Evolutionary conservation across 371 early-diverging fungal species (phyloP).

Genomic region (Batrachochytrium dendrobatidis): DNA sequence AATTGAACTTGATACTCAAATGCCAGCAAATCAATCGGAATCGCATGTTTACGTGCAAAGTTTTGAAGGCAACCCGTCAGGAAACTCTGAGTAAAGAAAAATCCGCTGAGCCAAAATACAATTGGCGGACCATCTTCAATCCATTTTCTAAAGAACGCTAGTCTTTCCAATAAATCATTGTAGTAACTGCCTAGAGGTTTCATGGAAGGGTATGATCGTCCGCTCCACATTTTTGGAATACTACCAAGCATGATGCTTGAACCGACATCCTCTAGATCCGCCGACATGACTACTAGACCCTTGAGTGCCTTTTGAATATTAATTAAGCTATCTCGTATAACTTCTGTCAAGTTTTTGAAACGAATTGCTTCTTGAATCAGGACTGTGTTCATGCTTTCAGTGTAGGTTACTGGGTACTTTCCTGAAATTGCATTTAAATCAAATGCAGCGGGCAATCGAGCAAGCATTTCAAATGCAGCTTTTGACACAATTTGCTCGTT

Average conservation of each 20-base stretch:
- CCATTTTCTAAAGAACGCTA: conserved; percentile 42
- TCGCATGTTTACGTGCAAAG: conserved; percentile 46
- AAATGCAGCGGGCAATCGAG: conserved; percentile 36
- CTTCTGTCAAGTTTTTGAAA: conserved; percentile 38
- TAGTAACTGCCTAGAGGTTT: conserved; percentile 45
- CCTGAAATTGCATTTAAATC: conserved; percentile 25
- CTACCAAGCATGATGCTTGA: conserved; percentile 40
- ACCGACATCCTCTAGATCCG: conserved; percentile 45
- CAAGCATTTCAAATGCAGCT: conserved; percentile 41
- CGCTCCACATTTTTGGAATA: conserved; percentile 44
- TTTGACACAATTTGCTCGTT: conserved; percentile 41
- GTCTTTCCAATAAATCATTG: conserved; percentile 36
- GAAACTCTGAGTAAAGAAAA: conserved; percentile 50
- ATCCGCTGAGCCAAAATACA: conserved; percentile 51
- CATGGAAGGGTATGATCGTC: conserved; percentile 45
- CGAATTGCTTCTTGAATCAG: conserved; percentile 47
- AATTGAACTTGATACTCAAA: conserved; percentile 40
- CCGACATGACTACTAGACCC: conserved; percentile 48
- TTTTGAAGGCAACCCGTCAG: conserved; percentile 48
- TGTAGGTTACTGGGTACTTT: conserved; percentile 44
- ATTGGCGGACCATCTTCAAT: conserved; percentile 43
- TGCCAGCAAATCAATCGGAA: conserved; percentile 43
- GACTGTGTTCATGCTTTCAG: conserved; percentile 51
- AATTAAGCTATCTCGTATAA: conserved; percentile 37
- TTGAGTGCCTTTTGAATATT: conserved; percentile 52